Evolutionary conservation across 2,329 filamentous ascomycete genomes (phyloP).

Genomic region (Aurifilum marmelostoma): DNA sequence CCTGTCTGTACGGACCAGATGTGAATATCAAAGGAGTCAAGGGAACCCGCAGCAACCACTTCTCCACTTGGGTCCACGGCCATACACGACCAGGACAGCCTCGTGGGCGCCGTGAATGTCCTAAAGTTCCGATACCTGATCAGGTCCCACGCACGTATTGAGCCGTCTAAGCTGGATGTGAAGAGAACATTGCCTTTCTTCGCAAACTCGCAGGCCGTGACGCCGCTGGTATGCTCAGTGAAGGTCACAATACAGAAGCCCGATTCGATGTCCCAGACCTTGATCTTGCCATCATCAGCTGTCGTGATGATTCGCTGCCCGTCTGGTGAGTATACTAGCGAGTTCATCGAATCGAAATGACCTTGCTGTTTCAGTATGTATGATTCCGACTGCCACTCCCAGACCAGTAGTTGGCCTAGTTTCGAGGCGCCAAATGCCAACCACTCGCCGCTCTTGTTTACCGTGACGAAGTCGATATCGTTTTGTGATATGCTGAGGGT

Average conservation of each 20-base stretch:
- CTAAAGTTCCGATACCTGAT: conserved; percentile 96
- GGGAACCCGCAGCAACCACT: conserved; percentile 90
- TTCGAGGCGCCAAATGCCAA: conserved; percentile 95
- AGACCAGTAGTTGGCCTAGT: conserved; percentile 92
- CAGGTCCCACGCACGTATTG: conserved; percentile 92
- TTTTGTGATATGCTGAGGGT: conserved; percentile 93
- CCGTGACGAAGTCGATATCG: conserved; percentile 91
- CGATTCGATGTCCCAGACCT: conserved; percentile 95
- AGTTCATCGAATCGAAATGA: conserved; percentile 94
- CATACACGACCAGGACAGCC: conserved; percentile 89
- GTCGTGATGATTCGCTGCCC: conserved; percentile 91
- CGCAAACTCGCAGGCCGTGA: conserved; percentile 92
- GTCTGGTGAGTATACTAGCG: conserved; percentile 89
- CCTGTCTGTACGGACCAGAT: conserved; percentile 99
- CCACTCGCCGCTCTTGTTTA: conserved; percentile 96
- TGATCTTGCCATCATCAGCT: conserved; percentile 96
- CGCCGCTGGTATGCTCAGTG: conserved; percentile 91
- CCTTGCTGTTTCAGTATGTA: conserved; percentile 98
- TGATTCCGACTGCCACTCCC: conserved; percentile 99
- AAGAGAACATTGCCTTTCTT: conserved; percentile 96
- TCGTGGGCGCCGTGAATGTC: conserved; percentile 91
- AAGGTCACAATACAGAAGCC: conserved; percentile 99
- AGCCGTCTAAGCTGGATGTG: conserved; percentile 92
- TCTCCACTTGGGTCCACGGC: conserved; percentile 97
- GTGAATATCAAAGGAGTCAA: conserved; percentile 96